Evolutionary conservation across 768 basidiomycete species (phyloP).

Genomic region (Tulasnella sp.): DNA sequence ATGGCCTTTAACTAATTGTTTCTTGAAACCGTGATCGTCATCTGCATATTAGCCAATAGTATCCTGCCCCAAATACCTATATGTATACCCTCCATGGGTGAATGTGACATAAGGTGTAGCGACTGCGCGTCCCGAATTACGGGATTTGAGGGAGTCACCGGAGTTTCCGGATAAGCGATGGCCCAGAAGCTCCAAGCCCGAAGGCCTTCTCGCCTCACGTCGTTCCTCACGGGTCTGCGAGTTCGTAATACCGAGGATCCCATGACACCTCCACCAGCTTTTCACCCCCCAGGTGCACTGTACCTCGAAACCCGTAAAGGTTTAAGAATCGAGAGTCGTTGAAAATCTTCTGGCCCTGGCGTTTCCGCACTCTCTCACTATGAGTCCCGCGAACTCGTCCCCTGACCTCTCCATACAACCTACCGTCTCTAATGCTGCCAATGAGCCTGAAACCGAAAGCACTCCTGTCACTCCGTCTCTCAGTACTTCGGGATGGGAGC

Average conservation of each 20-base stretch:
- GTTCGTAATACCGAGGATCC: not conserved
- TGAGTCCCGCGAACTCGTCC: not conserved
- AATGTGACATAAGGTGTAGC: too few species aligned
- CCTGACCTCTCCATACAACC: not conserved
- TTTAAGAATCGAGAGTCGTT: not conserved
- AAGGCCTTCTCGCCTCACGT: too few species aligned
- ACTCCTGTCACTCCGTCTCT: not conserved
- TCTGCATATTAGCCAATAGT: too few species aligned
- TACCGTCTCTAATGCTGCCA: not conserved
- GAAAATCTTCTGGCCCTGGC: not conserved
- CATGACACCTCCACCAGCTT: not conserved
- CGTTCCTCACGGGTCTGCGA: too few species aligned
- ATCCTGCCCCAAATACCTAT: too few species aligned
- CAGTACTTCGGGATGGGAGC: not conserved
- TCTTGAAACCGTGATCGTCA: too few species aligned
- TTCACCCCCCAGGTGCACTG: not conserved
- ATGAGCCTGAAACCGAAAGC: not conserved
- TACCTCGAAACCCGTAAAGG: not conserved
- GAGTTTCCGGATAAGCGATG: not conserved
- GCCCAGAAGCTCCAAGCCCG: not conserved
- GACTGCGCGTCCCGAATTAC: too few species aligned
- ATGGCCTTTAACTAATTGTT: too few species aligned
- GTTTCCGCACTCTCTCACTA: not conserved
- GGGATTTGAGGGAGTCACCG: not conserved
- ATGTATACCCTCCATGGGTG: too few species aligned